These are phyloP conservation scores for Cocos nucifera DNA, from an alignment of 176 grass and related monocot species.

Conservation along the genomic window DNA sequence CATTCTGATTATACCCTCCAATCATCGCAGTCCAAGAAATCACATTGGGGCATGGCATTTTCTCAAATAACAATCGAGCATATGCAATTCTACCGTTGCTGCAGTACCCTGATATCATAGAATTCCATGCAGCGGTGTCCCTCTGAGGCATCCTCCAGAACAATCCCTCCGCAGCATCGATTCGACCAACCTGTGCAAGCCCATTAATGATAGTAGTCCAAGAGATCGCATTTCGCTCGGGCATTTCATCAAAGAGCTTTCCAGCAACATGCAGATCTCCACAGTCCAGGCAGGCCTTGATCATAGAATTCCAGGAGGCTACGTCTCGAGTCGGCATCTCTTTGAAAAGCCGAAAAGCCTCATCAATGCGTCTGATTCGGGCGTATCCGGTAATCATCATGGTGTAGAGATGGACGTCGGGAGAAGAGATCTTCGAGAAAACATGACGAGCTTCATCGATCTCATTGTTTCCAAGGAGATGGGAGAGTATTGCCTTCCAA, in stretches of 20 bases:
- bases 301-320: slow-evolving; percentile 45
- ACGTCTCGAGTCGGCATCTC: slow-evolving; percentile 37
- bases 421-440: slow-evolving; percentile 19
- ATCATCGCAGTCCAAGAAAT: slow-evolving; percentile 59
- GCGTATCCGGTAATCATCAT: slow-evolving; percentile 8
- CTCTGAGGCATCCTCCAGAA: slow-evolving; percentile 29
- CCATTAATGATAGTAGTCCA: slow-evolving; percentile 44
- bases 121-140: slow-evolving; percentile 30
- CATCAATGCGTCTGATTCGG: slow-evolving; percentile 12
- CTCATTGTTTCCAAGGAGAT: slow-evolving; percentile 10
- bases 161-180: slow-evolving; percentile 22
- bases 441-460: slow-evolving; percentile 35
- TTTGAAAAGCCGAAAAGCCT: slow-evolving; percentile 48
- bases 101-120: slow-evolving; percentile 26
- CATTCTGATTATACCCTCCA: slow-evolving; percentile 53
- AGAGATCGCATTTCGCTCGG: slow-evolving; percentile 33
- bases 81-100: slow-evolving; percentile 16
- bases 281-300: slow-evolving; percentile 25
- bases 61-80: slow-evolving; percentile 24
- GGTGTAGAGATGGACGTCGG: slow-evolving; percentile 3
- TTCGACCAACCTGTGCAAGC: slow-evolving; percentile 1
- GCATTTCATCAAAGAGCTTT: slow-evolving; percentile 51
- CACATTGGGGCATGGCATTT: slow-evolving; percentile 28
- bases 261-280: slow-evolving; percentile 37
- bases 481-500: slow-evolving; percentile 24